Evolutionary conservation across 2,329 filamentous ascomycete genomes (phyloP).

Genomic region (Aspergillus candidus): DNA sequence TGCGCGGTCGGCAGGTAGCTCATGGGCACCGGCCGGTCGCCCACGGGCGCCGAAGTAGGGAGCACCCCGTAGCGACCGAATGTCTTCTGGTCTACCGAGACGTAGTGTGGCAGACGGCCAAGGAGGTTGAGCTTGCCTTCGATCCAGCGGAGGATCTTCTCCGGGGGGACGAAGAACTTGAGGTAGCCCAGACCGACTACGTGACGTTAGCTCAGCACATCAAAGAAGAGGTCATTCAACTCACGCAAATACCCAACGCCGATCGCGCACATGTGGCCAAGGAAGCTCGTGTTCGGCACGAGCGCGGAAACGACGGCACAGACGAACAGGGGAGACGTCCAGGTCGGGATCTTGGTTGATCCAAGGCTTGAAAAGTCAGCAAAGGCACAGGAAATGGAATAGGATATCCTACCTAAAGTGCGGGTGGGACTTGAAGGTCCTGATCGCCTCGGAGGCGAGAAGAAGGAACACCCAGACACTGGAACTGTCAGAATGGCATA

Average conservation of each 20-base stretch:
- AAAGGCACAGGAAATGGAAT: constrained; percentile 13
- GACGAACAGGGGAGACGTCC: constrained; percentile 78
- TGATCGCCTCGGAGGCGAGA: constrained; percentile 76
- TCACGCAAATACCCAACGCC: constrained; percentile 77
- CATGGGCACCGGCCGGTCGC: constrained; percentile 41
- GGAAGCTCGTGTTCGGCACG: constrained; percentile 71
- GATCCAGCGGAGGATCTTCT: constrained; percentile 79
- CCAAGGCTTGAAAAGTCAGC: constrained; percentile 41
- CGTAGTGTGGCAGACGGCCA: constrained; percentile 78
- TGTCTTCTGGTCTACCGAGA: constrained; percentile 92
- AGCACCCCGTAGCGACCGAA: constrained; percentile 88
- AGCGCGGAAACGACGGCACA: constrained; percentile 69
- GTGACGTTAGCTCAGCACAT: not conserved
- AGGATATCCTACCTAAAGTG: constrained; percentile 52
- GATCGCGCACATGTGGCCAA: constrained; percentile 84
- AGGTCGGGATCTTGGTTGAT: constrained; percentile 75
- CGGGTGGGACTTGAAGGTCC: constrained; percentile 76
- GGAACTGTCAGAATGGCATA: constrained; percentile 9
- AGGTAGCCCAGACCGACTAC: constrained; percentile 79
- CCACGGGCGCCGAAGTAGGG: constrained; percentile 48
- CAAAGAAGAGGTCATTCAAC: constrained; percentile 25
- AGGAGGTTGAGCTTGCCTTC: constrained; percentile 84
- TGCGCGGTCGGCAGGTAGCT: constrained; percentile 59
- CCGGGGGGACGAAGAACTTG: constrained; percentile 81
- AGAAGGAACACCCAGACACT: constrained; percentile 93